Base-by-base conservation (phyloP, 768 basidiomycete species). In the Suillus lakei region DNA sequence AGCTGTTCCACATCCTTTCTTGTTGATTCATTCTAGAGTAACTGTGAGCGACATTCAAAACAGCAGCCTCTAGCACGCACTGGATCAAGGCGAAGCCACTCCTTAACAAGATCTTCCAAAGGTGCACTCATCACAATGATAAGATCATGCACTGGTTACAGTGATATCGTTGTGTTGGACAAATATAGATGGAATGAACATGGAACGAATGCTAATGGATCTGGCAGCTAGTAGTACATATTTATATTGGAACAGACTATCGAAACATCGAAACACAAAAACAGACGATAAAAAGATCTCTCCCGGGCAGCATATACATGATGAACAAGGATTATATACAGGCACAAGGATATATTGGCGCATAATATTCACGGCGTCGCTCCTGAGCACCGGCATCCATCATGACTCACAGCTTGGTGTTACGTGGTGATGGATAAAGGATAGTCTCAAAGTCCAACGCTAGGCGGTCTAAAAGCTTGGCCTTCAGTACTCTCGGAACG, bases 71-170 rank as follows among this genome's bases (percentile, higher is more conserved):
- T 56, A 26, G 46, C 3, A 23, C 64, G n/a, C 63, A 85, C 86
- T 63, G 79, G 76, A 70, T 87, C 86, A 44, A 85, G 65, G 56
- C 76, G 77, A 53, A 87, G 74, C 86, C 86, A 87, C 69, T 85
- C 82, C 15, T 75, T 74, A n/a, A 85, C 84, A 34, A 85, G 78
- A 23, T 75, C 66, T 64, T 83, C 77, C 32, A 87, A 73, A 15
- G 74, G 68, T 28, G 69, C 21, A 65, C 46, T 39, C 70, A 68
- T 66, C 54, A 64, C 63, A 8, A 38, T 26, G 51, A 60, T 36
- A 21, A 39, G 50, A 12, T 30, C 28, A 4, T 18, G 18, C 28
- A 30, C 9, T n/a, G 8, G 30, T 53, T 18, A 12, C 23, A 10
- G 16, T 53, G 23, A 16, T 28, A 13, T 48, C 23, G 13, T 4